Evolutionary conservation across 176 grass and related monocot genomes (phyloP).

Genomic region (maize (Zea mays)): Zm-B73-REFERENCE-NAM-5.0 NC_050097.1:202178001-202178500

Average conservation of each 20-base stretch:
- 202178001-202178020: no score
- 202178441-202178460: neutral
- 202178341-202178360: constrained; percentile 3
- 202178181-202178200: no score
- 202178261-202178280: constrained; percentile 4
- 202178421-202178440: constrained; percentile 14
- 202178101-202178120: no score
- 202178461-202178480: neutral
- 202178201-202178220: no score
- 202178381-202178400: neutral
- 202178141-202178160: no score
- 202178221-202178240: neutral
- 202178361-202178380: neutral
- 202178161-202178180: no score
- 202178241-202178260: constrained; percentile 1
- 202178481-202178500: constrained; percentile 9
- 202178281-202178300: constrained; percentile 10
- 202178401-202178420: neutral
- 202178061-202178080: no score
- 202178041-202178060: no score
- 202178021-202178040: no score
- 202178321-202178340: constrained; percentile 5
- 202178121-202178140: no score
- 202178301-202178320: neutral
- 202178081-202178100: no score